Conservation (phyloP, 805 yeast genomes). For the Kodamaea jinghongensis region DNA sequence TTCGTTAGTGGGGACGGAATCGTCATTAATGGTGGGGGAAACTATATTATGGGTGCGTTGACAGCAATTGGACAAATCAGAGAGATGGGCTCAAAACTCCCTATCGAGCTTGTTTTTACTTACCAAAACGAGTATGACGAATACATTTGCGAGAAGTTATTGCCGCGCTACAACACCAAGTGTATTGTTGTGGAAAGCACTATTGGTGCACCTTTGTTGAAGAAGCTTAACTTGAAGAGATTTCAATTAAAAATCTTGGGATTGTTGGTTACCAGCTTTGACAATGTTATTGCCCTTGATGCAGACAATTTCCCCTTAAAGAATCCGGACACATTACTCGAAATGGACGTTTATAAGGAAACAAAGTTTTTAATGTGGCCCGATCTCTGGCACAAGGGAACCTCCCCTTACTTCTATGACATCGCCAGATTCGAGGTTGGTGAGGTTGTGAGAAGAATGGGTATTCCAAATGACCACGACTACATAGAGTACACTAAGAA, state of each 20-base stretch:
- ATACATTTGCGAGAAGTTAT: conserved; percentile 30
- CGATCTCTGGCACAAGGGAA: conserved; percentile 41
- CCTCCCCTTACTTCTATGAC: conserved; percentile 36
- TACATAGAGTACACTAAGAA: conserved; percentile 10
- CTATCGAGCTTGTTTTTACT: conserved; percentile 39
- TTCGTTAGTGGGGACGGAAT: conserved; percentile 40
- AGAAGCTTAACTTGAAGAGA: conserved; percentile 21
- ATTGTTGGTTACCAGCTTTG: conserved; percentile 34
- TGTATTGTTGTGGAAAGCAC: conserved; percentile 42
- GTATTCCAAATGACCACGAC: conserved; percentile 23
- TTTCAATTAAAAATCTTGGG: conserved; percentile 39
- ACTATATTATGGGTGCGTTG: conserved; percentile 33
- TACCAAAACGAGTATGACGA: conserved; percentile 29
- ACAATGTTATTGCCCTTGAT: conserved; percentile 34
- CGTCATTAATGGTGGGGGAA: conserved; percentile 39
- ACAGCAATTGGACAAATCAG: conserved; percentile 33
- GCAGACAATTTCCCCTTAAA: conserved; percentile 38
- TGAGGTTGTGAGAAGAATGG: conserved; percentile 22
- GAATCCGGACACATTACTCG: conserved; percentile 36
- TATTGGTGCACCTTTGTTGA: conserved; percentile 36
- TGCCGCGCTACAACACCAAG: conserved; percentile 32
- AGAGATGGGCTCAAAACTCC: conserved; percentile 31
- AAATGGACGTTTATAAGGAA: conserved; percentile 30
- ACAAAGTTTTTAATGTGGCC: conserved; percentile 38
- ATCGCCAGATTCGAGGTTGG: conserved; percentile 29